A percentile compares a stretch with the other conserved stretches of the same genome.
Conservation (phyloP, 2,329 filamentous ascomycete species). For the Xylaria sp. region DNA sequence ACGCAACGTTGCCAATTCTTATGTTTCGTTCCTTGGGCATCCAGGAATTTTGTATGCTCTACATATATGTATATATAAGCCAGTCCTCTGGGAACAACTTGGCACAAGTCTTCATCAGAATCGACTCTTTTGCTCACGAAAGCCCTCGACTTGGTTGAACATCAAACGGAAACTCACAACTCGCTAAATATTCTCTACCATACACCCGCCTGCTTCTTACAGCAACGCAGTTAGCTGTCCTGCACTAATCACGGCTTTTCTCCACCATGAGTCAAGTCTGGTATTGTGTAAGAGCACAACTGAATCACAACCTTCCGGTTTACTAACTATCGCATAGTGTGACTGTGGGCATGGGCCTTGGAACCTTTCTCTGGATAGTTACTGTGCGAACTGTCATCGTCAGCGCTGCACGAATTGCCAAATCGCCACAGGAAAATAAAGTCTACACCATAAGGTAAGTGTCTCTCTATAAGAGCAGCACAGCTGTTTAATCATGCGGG, state of each 20-base stretch:
- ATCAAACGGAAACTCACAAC: not conserved
- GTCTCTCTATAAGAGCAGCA: not conserved
- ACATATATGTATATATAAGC: slow-evolving; percentile 11
- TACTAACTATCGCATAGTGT: slow-evolving; percentile 24
- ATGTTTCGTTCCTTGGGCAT: not conserved
- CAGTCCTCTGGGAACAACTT: not conserved
- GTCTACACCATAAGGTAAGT: not conserved
- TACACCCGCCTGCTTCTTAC: not conserved
- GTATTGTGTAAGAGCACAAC: slow-evolving; percentile 14
- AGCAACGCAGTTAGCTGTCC: not conserved
- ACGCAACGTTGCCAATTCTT: too few species aligned
- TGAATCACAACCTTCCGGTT: not conserved
- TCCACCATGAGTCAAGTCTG: not conserved
- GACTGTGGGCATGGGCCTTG: slow-evolving; percentile 21
- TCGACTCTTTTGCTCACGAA: too few species aligned
- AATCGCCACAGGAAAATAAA: not conserved
- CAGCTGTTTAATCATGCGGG: not conserved
- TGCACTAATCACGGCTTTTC: not conserved
- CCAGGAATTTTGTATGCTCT: rapidly evolving
- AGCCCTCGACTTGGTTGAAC: not conserved
- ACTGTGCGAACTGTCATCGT: slow-evolving; percentile 3
- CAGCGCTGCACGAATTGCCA: not conserved
- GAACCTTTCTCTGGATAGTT: not conserved
- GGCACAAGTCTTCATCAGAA: not conserved
- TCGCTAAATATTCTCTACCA: not conserved